Base-by-base conservation (phyloP, 2,329 filamentous ascomycete genomes). In the Chaetomium sp. region DNA sequence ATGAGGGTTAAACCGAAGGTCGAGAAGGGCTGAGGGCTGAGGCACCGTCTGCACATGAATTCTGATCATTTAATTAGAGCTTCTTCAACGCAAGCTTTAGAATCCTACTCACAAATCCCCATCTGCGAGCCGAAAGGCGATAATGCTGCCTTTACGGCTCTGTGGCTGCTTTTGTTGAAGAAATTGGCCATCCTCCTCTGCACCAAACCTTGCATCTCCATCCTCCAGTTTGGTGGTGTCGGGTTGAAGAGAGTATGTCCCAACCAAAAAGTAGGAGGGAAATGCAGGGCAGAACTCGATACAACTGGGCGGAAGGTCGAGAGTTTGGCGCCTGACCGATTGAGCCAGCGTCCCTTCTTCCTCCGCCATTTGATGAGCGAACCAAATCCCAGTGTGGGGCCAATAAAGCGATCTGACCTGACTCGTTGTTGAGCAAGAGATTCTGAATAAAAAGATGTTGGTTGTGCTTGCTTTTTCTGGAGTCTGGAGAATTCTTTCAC, bases 211-310 rank as follows among this genome's bases (percentile, higher is more conserved):
- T 27, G 67, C 65, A n/a, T 65, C 59, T 38, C 61, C 64, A 16
- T 72, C 42, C 27, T 67, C 12, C 16, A 3, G 7, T 3, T 13
- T 53, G 29, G 45, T 16, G n/a, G 13, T 59, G 12, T 72, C 71
- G 66, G 82, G 82, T 67, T 92, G 81, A 31, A 97, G 82, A 67
- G 90, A 86, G 76, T 97, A 97, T 1, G 93, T 97, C 47, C 93
- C 94, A 56, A 97, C 84, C 0, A 96, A 81, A 69, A 96, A 88
- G 72, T 89, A 86, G 0, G 87, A 78, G 0, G 86, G 84, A 64
- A 86, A 74, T 0, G 77, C 75, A 1, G 87, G 87, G 68, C 86
- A 90, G 71, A 93, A 92, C 66, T 91, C 87, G n/a, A 93, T 81
- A 73, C 90, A 93, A 72, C 90, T 91, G 1, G 91, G 91, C 4